These are phyloP conservation scores for Russula abietina DNA, from an alignment of 768 basidiomycete genomes.

Conservation along the genomic window DNA sequence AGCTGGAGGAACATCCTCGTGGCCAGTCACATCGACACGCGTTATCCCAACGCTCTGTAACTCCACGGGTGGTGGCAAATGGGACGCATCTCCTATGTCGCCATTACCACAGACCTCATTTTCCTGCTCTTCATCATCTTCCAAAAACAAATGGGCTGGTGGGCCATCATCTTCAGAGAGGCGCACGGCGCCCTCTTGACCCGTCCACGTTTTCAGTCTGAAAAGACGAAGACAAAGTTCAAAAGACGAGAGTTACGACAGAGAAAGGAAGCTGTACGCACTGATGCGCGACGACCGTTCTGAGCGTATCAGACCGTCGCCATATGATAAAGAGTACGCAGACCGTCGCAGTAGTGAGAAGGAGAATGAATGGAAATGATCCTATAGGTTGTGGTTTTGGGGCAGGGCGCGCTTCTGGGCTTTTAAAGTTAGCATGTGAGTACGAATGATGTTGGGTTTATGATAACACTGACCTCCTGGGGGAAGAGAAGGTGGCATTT, in stretches of 20 bases:
- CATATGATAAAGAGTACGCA: constrained; percentile 55
- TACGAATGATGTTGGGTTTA: not conserved
- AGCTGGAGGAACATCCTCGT: not conserved
- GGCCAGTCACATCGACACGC: not conserved
- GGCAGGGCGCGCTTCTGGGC: constrained; percentile 36
- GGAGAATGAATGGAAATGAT: constrained; percentile 44
- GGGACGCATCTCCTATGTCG: not conserved
- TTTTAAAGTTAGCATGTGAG: constrained; percentile 8
- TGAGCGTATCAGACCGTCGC: constrained; percentile 49
- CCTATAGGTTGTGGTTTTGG: constrained; percentile 61
- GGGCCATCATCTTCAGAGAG: constrained; percentile 65
- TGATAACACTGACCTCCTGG: constrained; percentile 14
- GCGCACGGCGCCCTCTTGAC: constrained; percentile 50
- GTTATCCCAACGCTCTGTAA: not conserved
- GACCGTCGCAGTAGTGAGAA: constrained; percentile 50
- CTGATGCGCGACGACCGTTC: constrained; percentile 52
- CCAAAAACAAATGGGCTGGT: constrained; percentile 53
- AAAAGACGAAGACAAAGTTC: too few species aligned
- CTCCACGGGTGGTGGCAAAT: not conserved
- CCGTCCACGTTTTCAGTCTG: constrained; percentile 53
- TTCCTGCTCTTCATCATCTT: constrained; percentile 40
- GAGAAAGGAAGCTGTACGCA: constrained; percentile 31
- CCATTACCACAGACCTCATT: constrained; percentile 44
- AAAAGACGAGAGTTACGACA: too few species aligned
- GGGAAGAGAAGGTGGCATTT: constrained; percentile 15